phyloP scores from a whole-genome alignment of 2,329 filamentous ascomycete species.

The Aureobasidium sp. region DNA sequence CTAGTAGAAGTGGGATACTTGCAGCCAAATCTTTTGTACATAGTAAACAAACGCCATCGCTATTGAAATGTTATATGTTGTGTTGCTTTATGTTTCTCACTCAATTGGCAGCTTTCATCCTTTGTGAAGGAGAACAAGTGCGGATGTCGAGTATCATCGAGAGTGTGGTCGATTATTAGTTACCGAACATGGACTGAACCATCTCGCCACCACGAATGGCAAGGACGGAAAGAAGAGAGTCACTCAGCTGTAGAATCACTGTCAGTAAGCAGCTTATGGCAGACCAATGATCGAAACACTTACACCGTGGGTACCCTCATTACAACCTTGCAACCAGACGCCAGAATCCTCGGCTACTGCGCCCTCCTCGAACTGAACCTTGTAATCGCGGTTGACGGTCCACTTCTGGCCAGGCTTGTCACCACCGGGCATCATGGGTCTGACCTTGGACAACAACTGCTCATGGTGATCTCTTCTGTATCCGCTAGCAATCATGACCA shows the following conservation, averaged over 20 bases:
- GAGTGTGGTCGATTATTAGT: neutral
- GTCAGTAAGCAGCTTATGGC: neutral
- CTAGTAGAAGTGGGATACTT: neutral
- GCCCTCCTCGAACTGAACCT: conserved; percentile 61
- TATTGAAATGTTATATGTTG: neutral
- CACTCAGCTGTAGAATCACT: conserved; percentile 21
- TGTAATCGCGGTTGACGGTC: conserved; percentile 70
- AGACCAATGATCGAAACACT: conserved; percentile 44
- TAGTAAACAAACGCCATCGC: neutral
- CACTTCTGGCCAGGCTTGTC: conserved; percentile 47
- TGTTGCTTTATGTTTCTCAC: neutral
- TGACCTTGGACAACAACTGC: conserved; percentile 60
- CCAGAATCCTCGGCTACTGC: conserved; percentile 67
- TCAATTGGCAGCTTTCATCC: neutral
- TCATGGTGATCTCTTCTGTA: conserved; percentile 75
- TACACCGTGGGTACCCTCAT: conserved; percentile 85
- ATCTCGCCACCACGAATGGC: conserved; percentile 32
- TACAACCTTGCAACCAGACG: conserved; percentile 90
- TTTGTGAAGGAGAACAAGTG: neutral
- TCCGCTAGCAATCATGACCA: conserved; percentile 80
- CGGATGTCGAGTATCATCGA: neutral
- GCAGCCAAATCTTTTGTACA: neutral
- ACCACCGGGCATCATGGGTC: conserved; percentile 56
- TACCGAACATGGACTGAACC: conserved; percentile 32
- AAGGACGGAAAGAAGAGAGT: conserved; percentile 32